Evolutionary conservation across 768 basidiomycete species (phyloP), one percentile per base, ranked within the genome.

Genomic region (Coprinopsis sp.): DNA sequence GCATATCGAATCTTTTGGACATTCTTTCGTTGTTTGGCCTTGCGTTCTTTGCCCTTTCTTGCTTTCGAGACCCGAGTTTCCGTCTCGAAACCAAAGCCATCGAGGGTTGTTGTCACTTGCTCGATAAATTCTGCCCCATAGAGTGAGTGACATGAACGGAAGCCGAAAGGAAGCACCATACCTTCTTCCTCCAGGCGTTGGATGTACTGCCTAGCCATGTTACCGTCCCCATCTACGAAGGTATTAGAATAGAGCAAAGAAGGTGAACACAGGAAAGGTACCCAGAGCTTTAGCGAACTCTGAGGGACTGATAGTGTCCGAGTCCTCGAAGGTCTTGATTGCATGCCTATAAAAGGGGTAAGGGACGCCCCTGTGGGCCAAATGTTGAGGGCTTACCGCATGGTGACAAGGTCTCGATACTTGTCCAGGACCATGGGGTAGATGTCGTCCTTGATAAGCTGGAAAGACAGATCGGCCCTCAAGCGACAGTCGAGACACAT

Each of bases 401-500:
- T 86, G 23, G 82, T 69, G 1, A 85, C 79, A 19, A 91, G 68
- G 38, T 84, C 82, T 54, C 76, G 76, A 64, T 80, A 87, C 49
- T 80, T 81, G 8, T 73, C 69, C 23, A 85, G 67, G 64, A 87
- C 78, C 46, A 61, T 60, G 40, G 78, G 74, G 54, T 82, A 81
- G 28, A 79, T 59, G 51, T 76, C 73, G 30, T 72, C 66, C 46
- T 78, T 74, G 55, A 88, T 82, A 14, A 89, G 66, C 36, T 82
- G 78, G 83, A 86, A 89, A 49, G 79, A 79, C 2, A 37, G 1
- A 53, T 87, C 85, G 11, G 71, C 74, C 39, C 72, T 77, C 37
- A 86, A 70, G 27, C 86, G 81, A 61, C 89, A 91, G 54, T 86
- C 81, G 62, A 90, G 84, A 64, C 88, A 91, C 23, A 74, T 57